A percentile compares a stretch with the other conserved stretches of the same genome.
These are phyloP conservation scores for Tetradesmus lagerheimii DNA, from an alignment of 139 green algal genomes.

Conservation along the genomic window DNA sequence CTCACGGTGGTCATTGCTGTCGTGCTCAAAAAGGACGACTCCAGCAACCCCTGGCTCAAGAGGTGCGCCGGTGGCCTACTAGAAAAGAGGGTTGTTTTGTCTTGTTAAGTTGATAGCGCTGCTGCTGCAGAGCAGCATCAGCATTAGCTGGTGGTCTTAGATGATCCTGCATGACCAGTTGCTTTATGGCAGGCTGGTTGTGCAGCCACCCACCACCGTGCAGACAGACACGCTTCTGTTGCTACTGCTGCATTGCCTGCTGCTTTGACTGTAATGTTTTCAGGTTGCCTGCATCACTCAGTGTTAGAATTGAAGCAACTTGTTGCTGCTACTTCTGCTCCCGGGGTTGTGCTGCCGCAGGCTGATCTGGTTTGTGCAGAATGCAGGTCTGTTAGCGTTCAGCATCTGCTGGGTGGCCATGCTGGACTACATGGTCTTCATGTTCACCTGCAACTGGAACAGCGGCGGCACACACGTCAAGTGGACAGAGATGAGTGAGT, in stretches of 20 bases:
- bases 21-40: constrained; percentile 1
- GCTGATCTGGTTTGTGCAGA: constrained; percentile 32
- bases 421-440: constrained; percentile 35
- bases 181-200: no score
- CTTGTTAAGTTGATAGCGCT: no score
- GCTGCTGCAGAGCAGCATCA: not conserved
- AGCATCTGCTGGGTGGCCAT: constrained; percentile 27
- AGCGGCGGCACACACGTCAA: not conserved
- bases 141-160: no score
- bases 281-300: no score
- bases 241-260: no score
- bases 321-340: constrained; percentile 18
- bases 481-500: not conserved
- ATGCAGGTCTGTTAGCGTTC: not conserved
- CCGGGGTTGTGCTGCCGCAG: not conserved
- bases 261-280: no score
- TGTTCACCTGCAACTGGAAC: constrained; percentile 36
- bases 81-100: no score
- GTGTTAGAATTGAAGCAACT: no score
- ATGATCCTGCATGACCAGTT: no score
- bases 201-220: no score
- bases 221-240: no score
- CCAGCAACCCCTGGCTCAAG: not conserved
- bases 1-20: not conserved
- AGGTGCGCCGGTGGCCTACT: not conserved